Evolutionary conservation across 148 eudicot species (phyloP), one percentile per base, ranked within the genome.

Genomic region (Heliamphora exappendiculata): DNA sequence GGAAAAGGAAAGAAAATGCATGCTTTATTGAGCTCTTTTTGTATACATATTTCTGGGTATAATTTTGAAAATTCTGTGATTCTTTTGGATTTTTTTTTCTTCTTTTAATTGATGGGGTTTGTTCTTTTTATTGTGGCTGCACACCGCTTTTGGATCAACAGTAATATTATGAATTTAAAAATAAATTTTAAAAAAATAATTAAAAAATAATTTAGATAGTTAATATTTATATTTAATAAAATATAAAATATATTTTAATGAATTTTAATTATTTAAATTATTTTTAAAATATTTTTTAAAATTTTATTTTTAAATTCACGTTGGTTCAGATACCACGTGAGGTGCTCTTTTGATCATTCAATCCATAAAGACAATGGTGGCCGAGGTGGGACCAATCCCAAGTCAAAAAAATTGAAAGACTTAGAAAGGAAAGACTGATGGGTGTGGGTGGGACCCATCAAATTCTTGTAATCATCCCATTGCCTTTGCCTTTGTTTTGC

Each of bases 251-350:
- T n/a, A n/a, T n/a, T n/a, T n/a, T n/a, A n/a, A n/a, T n/a, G n/a
- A n/a, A n/a, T n/a, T n/a, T n/a, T n/a, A n/a, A n/a, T n/a, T n/a
- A n/a, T n/a, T n/a, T n/a, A n/a, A n/a, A n/a, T n/a, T n/a, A n/a
- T n/a, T n/a, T n/a, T n/a, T n/a, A n/a, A n/a, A n/a, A n/a, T n/a
- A n/a, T n/a, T n/a, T n/a, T n/a, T n/a, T n/a, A n/a, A n/a, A n/a
- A n/a, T n/a, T n/a, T n/a, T n/a, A n/a, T n/a, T n/a, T n/a, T n/a
- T n/a, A n/a, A n/a, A n/a, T n/a, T n/a, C n/a, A n/a, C n/a, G n/a
- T n/a, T n/a, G 86, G 85, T 84, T 84, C 89, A 88, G 91, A 86
- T n/a, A 86, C 91, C 91, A 88, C 91, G 91, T 88, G 91, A 86
- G 91, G 86, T 86, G 87, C 88, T 88, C 86, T 84, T 81, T 84